Percentiles rank a stretch among this genome's conserved stretches.
Evolutionary conservation across 2,329 filamentous ascomycete genomes (phyloP).

Genomic region (Stagonosporopsis cucurbitacearum): DNA sequence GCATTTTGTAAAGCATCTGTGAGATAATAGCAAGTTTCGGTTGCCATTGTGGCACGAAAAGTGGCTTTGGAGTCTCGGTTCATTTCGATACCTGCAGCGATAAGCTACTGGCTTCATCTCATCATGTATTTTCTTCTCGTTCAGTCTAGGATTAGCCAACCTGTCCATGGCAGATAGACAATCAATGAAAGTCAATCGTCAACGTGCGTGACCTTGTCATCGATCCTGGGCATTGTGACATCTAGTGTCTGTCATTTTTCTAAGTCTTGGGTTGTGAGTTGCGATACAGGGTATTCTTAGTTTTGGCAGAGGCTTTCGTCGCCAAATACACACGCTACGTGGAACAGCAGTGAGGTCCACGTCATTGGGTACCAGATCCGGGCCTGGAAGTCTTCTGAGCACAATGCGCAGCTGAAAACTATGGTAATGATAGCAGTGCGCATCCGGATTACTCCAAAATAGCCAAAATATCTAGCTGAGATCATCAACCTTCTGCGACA

Average conservation of each 20-base stretch:
- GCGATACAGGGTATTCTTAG: neutral
- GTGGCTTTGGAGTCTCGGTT: constrained; percentile 9
- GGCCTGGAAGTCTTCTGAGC: neutral
- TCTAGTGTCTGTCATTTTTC: neutral
- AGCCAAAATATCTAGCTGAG: neutral
- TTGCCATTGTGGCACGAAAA: constrained; percentile 9
- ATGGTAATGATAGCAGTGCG: neutral
- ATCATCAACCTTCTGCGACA: neutral
- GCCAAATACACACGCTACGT: neutral
- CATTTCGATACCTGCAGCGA: constrained; percentile 14
- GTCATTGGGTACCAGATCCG: no score
- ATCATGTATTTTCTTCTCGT: constrained; percentile 15
- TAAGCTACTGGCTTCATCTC: constrained; percentile 5
- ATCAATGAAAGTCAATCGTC: constrained; percentile 5
- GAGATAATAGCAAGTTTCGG: constrained; percentile 13
- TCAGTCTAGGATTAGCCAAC: constrained; percentile 8
- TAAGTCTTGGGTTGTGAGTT: neutral
- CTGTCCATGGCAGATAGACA: neutral
- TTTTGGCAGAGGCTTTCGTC: neutral
- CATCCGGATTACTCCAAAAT: neutral
- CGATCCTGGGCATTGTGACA: neutral
- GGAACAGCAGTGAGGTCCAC: neutral
- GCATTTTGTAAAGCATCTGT: constrained; percentile 20
- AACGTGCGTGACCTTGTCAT: neutral
- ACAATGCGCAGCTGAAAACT: neutral